phyloP scores from a whole-genome alignment of 805 yeast genomes.

The Grigorovia humatica region DNA sequence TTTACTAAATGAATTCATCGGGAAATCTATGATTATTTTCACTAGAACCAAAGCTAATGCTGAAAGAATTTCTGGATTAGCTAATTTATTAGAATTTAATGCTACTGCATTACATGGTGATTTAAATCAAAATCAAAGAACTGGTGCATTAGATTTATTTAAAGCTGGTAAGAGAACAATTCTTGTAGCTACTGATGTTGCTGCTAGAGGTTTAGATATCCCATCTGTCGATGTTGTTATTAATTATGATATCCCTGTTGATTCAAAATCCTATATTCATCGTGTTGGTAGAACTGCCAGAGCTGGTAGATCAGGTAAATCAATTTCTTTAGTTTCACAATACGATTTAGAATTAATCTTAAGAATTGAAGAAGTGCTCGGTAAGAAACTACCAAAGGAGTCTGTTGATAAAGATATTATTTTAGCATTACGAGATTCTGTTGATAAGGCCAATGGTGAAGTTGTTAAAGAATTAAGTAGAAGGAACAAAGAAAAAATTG shows the following conservation, averaged over 20 bases:
- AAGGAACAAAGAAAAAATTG: constrained; percentile 48
- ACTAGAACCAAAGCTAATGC: constrained; percentile 94
- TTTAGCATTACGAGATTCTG: constrained; percentile 69
- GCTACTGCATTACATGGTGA: constrained; percentile 95
- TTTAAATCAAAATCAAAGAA: constrained; percentile 70
- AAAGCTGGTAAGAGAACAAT: constrained; percentile 61
- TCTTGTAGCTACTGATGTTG: constrained; percentile 75
- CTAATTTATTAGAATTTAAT: constrained; percentile 72
- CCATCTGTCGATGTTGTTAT: constrained; percentile 70
- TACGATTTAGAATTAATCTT: constrained; percentile 84
- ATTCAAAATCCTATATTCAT: constrained; percentile 74
- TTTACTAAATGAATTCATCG: constrained; percentile 68
- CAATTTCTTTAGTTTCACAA: constrained; percentile 83
- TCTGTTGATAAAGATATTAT: constrained; percentile 69
- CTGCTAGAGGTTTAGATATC: constrained; percentile 83
- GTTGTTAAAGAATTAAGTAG: constrained; percentile 67
- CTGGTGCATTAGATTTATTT: constrained; percentile 72
- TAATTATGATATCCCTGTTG: constrained; percentile 74
- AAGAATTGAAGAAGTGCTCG: constrained; percentile 79
- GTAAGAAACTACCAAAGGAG: constrained; percentile 77
- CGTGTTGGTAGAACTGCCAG: constrained; percentile 95
- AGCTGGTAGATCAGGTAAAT: constrained; percentile 83
- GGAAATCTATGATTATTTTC: constrained; percentile 82
- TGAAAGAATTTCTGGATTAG: constrained; percentile 75
- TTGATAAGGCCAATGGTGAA: constrained; percentile 84